A percentile compares a stretch with the other conserved stretches of the same genome.
Conservation (phyloP, 768 basidiomycete species). For the Tulasnella sp. region DNA sequence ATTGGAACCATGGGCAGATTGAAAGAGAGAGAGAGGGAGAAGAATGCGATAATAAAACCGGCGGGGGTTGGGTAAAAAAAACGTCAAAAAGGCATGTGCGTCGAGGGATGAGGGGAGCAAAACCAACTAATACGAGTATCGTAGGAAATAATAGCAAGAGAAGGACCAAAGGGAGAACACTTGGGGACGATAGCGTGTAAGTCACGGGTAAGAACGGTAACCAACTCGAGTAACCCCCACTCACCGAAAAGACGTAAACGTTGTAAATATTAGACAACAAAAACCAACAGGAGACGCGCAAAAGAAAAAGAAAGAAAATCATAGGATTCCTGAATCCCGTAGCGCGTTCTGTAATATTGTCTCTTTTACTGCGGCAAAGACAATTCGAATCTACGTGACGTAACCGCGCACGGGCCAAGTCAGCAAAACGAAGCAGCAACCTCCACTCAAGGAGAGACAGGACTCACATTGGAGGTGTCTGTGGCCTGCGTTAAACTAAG, state of each 20-base stretch:
- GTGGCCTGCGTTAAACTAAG: constrained; percentile 85
- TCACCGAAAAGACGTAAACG: background rate
- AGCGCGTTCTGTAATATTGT: constrained; percentile 87
- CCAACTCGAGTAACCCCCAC: too few relatives aligned
- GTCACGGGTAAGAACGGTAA: too few relatives aligned
- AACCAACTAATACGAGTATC: background rate
- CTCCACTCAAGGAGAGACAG: too few relatives aligned
- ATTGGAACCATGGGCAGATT: too few relatives aligned
- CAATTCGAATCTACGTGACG: constrained; percentile 37
- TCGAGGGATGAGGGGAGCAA: background rate
- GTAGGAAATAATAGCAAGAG: background rate
- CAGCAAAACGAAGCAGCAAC: too few relatives aligned
- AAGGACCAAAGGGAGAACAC: background rate
- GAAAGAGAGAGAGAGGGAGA: background rate
- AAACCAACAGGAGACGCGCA: too few relatives aligned
- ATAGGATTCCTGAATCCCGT: constrained; percentile 77
- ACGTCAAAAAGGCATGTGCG: background rate
- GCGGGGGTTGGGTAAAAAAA: background rate
- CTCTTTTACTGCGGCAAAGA: constrained; percentile 84
- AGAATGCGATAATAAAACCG: background rate
- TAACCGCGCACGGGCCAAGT: too few relatives aligned
- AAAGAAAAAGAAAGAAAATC: background rate
- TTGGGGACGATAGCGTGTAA: background rate
- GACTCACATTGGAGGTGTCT: constrained; percentile 69
- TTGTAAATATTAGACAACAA: too few relatives aligned